A percentile compares a stretch with the other conserved stretches of the same genome.
These are phyloP conservation scores for Eucalyptus virginea DNA, from an alignment of 345 rosid species.

Conservation along the genomic window DNA sequence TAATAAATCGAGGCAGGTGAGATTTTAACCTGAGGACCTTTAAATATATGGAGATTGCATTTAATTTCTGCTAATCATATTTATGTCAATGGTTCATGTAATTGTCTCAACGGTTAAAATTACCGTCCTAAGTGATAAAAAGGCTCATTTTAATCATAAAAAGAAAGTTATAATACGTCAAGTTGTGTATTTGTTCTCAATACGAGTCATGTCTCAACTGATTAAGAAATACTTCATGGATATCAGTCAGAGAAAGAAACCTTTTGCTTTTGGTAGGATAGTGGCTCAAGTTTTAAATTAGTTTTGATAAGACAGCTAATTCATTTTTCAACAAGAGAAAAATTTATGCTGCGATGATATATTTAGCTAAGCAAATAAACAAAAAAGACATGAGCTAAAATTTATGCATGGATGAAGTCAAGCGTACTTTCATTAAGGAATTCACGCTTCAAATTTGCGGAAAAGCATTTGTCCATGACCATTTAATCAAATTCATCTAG, in stretches of 20 bases:
- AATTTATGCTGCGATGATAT: neutral
- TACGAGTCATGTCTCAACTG: neutral
- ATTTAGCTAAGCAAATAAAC: neutral
- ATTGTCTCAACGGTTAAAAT: neutral
- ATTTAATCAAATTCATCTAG: neutral
- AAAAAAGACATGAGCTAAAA: neutral
- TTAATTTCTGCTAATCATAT: neutral
- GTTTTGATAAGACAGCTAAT: neutral
- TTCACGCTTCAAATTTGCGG: neutral
- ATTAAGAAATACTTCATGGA: neutral
- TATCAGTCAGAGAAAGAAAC: neutral
- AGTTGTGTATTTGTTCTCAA: neutral
- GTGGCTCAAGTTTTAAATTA: neutral
- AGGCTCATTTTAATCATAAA: neutral
- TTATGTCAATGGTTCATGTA: neutral
- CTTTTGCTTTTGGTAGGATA: neutral
- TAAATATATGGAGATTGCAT: neutral
- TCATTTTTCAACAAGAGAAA: neutral
- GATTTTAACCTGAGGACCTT: neutral
- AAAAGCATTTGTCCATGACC: neutral
- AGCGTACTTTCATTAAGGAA: neutral
- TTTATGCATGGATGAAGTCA: neutral
- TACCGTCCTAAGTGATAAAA: neutral
- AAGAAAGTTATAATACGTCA: neutral
- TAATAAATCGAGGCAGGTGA: neutral